Conservation (phyloP, 1,139 yeast species). For the Candida buenavistaensis region DNA sequence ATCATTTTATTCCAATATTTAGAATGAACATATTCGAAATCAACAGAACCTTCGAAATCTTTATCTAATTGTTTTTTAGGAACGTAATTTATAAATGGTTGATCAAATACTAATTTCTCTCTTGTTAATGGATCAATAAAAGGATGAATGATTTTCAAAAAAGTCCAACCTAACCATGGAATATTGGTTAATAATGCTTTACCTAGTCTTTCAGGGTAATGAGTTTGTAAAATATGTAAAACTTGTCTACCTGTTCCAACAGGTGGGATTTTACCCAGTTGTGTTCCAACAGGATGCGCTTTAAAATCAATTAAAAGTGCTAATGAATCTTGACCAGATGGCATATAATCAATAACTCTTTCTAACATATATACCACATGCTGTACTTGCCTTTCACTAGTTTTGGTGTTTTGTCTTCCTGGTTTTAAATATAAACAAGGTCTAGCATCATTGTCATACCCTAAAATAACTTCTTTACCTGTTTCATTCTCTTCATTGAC, state of each 20-base stretch:
- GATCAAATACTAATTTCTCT: slow-evolving; percentile 49
- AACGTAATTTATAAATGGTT: slow-evolving; percentile 39
- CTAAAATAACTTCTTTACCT: slow-evolving; percentile 49
- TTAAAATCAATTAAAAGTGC: slow-evolving; percentile 50
- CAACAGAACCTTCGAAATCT: slow-evolving; percentile 44
- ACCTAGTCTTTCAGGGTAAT: slow-evolving; percentile 51
- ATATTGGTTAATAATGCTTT: slow-evolving; percentile 48
- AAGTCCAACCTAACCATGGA: slow-evolving; percentile 50
- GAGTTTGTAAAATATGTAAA: slow-evolving; percentile 64
- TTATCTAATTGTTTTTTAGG: slow-evolving; percentile 48
- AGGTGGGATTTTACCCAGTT: slow-evolving; percentile 76
- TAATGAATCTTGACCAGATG: slow-evolving; percentile 49
- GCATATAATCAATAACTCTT: slow-evolving; percentile 48
- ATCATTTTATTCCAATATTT: slow-evolving; percentile 47
- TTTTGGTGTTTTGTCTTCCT: slow-evolving; percentile 50
- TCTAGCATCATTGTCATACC: slow-evolving; percentile 47
- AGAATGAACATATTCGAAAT: slow-evolving; percentile 45
- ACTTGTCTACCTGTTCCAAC: slow-evolving; percentile 75
- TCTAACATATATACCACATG: slow-evolving; percentile 53
- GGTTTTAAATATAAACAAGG: slow-evolving; percentile 51
- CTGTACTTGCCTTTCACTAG: slow-evolving; percentile 46
- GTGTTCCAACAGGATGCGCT: slow-evolving; percentile 48
- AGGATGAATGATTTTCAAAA: slow-evolving; percentile 47
- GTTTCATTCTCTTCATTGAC: slow-evolving; percentile 43
- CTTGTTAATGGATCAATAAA: slow-evolving; percentile 52